phyloP scores from a whole-genome alignment of 78 protist species.

The Goniomonas avonlea region DNA sequence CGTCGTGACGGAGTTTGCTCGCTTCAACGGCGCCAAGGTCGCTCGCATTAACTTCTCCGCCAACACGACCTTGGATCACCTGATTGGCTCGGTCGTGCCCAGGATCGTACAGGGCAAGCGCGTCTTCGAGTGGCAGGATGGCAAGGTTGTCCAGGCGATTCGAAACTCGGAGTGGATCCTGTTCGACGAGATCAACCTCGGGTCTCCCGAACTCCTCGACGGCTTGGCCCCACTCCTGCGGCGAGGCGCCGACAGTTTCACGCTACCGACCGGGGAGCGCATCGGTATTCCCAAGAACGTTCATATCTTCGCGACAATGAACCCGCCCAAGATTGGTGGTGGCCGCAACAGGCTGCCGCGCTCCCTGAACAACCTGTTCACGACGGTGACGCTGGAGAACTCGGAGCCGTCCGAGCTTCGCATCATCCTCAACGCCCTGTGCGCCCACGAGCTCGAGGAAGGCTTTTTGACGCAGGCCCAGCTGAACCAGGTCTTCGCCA shows the following conservation, averaged over 20 bases:
- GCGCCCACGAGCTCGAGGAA: background rate
- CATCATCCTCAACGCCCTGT: background rate
- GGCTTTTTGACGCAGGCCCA: background rate
- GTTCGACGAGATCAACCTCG: background rate
- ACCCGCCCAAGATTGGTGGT: background rate
- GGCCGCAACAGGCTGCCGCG: background rate
- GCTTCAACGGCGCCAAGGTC: too few relatives aligned
- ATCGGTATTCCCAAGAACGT: background rate
- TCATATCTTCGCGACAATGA: background rate
- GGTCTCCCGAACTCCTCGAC: background rate
- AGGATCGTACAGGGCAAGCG: background rate
- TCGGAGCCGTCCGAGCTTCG: too few relatives aligned
- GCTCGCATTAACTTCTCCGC: background rate
- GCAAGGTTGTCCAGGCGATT: background rate
- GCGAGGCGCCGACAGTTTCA: background rate
- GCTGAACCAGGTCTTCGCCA: background rate
- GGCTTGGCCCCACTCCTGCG: background rate
- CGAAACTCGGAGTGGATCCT: background rate
- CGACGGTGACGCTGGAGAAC: too few relatives aligned
- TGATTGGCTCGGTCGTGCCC: background rate
- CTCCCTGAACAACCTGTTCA: too few relatives aligned
- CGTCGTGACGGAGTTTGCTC: too few relatives aligned
- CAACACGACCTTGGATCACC: background rate
- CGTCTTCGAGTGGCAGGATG: background rate
- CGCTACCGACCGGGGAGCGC: background rate